A percentile compares a stretch with the other conserved stretches of the same genome.
Evolutionary conservation across 2,329 filamentous ascomycete genomes (phyloP).

Genomic region (Epichloe hybrida): DNA sequence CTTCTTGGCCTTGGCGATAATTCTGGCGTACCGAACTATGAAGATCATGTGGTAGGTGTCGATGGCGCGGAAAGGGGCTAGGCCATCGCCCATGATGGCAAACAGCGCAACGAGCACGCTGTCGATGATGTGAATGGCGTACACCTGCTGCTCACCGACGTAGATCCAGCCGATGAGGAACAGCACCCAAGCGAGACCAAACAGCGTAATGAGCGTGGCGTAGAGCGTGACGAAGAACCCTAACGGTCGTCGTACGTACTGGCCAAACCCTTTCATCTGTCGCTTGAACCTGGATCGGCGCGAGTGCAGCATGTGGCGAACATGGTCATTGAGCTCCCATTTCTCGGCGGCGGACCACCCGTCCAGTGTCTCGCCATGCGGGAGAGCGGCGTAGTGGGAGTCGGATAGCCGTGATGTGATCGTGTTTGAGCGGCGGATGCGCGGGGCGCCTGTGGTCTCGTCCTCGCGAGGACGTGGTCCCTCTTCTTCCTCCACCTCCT

Average conservation of each 20-base stretch:
- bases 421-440: slow-evolving; percentile 33
- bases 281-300: slow-evolving; percentile 70
- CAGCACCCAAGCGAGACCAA: slow-evolving; percentile 80
- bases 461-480: slow-evolving; percentile 8
- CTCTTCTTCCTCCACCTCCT: not conserved
- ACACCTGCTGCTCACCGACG: slow-evolving; percentile 58
- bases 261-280: slow-evolving; percentile 62
- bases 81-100: slow-evolving; percentile 54
- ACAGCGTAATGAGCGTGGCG: slow-evolving; percentile 68
- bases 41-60: slow-evolving; percentile 84
- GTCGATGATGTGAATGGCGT: slow-evolving; percentile 57
- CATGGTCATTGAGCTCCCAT: slow-evolving; percentile 68
- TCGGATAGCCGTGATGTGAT: slow-evolving; percentile 57
- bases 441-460: slow-evolving; percentile 10
- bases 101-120: slow-evolving; percentile 59
- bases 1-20: slow-evolving; percentile 30
- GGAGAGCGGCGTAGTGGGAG: slow-evolving; percentile 65
- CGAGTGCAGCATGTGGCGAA: slow-evolving; percentile 78
- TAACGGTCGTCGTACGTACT: slow-evolving; percentile 64
- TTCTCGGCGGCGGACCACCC: slow-evolving; percentile 67
- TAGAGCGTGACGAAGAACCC: slow-evolving; percentile 78
- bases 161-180: slow-evolving; percentile 87
- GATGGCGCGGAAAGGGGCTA: slow-evolving; percentile 61
- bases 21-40: slow-evolving; percentile 51
- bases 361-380: slow-evolving; percentile 56